Percentiles rank a stretch among this genome's conserved stretches.
These are phyloP conservation scores for Alternaria solani DNA, from an alignment of 2,329 filamentous ascomycete species.

Conservation along the genomic window DNA sequence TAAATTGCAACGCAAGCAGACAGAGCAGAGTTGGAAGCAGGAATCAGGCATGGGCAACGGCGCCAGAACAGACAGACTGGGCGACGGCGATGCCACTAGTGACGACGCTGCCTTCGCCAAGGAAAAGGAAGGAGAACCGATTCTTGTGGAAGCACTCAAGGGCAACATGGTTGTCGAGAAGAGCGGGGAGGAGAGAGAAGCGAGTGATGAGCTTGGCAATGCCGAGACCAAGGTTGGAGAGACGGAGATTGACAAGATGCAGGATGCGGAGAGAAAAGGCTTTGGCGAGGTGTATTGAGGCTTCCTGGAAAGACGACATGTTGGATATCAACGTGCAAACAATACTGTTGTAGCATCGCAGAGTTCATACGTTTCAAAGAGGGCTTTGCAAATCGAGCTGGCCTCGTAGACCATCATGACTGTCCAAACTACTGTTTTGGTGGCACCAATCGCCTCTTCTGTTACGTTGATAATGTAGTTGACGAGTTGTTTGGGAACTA, in stretches of 20 bases:
- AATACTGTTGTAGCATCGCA: neutral
- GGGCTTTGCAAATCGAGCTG: neutral
- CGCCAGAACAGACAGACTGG: slow-evolving; percentile 55
- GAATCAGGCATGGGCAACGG: slow-evolving; percentile 59
- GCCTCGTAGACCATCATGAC: neutral
- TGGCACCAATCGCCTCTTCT: too few relatives aligned
- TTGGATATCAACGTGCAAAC: neutral
- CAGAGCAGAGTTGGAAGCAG: slow-evolving; percentile 53
- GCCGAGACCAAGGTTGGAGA: slow-evolving; percentile 28
- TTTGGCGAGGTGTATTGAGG: slow-evolving; percentile 45
- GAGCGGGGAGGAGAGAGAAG: slow-evolving; percentile 31
- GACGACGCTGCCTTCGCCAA: slow-evolving; percentile 24
- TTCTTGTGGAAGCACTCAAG: slow-evolving; percentile 44
- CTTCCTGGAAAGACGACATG: neutral
- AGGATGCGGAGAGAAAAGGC: slow-evolving; percentile 40
- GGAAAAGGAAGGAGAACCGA: slow-evolving; percentile 26
- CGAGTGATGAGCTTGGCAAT: slow-evolving; percentile 22
- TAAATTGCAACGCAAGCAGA: slow-evolving; percentile 45
- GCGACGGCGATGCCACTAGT: slow-evolving; percentile 48
- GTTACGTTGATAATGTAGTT: neutral
- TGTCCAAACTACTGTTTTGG: neutral
- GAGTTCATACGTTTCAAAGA: neutral
- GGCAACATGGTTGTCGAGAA: slow-evolving; percentile 47
- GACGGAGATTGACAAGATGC: slow-evolving; percentile 41
- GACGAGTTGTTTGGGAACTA: neutral